Conservation (phyloP, 2,329 filamentous ascomycete genomes). For the Blastomyces parvus region DNA sequence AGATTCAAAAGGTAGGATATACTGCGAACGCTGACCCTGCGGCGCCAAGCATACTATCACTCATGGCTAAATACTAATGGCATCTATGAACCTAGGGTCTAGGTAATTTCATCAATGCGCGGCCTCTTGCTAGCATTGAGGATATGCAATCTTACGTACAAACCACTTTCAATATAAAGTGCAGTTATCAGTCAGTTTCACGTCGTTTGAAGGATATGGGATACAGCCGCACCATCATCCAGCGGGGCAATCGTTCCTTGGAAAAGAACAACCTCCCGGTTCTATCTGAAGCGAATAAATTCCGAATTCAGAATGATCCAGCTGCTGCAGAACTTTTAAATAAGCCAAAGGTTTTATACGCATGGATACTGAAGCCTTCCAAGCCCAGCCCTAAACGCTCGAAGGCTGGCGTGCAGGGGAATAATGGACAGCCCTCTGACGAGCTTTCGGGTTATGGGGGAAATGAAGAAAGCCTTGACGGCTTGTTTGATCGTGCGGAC, state of each 20-base stretch:
- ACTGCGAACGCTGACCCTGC: not conserved
- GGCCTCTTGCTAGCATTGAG: slow-evolving; percentile 8
- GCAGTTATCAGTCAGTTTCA: slow-evolving; percentile 6
- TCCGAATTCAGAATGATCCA: not conserved
- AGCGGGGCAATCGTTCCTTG: slow-evolving; percentile 2
- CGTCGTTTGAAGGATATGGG: slow-evolving; percentile 11
- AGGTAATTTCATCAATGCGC: slow-evolving; percentile 9
- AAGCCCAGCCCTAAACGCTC: not conserved
- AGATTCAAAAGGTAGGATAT: slow-evolving; percentile 8
- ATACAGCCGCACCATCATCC: slow-evolving; percentile 9
- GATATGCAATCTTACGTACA: slow-evolving; percentile 10
- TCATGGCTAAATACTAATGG: not conserved
- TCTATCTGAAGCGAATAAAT: not conserved
- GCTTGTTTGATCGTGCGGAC: not conserved
- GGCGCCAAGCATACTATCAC: not conserved
- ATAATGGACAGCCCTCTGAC: not conserved
- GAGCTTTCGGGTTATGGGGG: not conserved
- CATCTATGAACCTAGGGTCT: not conserved
- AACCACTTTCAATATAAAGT: slow-evolving; percentile 6
- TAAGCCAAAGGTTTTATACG: not conserved
- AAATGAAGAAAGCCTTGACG: not conserved
- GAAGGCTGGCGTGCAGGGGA: not conserved
- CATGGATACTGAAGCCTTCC: not conserved
- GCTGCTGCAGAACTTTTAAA: slow-evolving; percentile 3
- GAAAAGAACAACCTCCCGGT: slow-evolving; percentile 1